A percentile compares a stretch with the other conserved stretches of the same genome.
Evolutionary conservation across 2,329 filamentous ascomycete genomes (phyloP).

Genomic region (Fusarium hostae): DNA sequence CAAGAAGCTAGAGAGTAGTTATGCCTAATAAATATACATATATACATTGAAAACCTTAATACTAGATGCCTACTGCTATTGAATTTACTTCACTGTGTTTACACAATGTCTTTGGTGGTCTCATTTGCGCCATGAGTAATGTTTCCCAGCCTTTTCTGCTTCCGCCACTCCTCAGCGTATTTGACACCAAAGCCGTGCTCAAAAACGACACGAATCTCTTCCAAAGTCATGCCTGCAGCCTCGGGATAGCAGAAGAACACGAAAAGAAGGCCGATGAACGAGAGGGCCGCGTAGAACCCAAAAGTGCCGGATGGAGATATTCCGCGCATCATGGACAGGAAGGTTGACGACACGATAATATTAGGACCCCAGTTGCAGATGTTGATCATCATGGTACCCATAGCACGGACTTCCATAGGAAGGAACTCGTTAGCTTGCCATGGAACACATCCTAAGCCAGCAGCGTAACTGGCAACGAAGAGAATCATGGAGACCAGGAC

Average conservation of each 20-base stretch:
- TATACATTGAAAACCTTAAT: no score
- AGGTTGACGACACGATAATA: constrained; percentile 61
- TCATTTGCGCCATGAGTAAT: background rate
- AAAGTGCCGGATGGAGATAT: constrained; percentile 61
- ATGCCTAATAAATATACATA: no score
- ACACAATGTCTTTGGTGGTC: background rate
- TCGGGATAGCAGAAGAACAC: constrained; percentile 63
- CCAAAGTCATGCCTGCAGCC: constrained; percentile 59
- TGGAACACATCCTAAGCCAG: constrained; percentile 57
- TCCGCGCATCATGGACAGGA: constrained; percentile 58
- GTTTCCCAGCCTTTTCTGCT: background rate
- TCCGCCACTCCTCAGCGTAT: background rate
- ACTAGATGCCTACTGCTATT: no score
- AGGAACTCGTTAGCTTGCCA: constrained; percentile 61
- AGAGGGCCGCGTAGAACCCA: constrained; percentile 62
- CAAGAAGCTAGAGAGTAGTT: no score
- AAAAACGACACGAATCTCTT: constrained; percentile 64
- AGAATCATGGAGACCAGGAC: constrained; percentile 50
- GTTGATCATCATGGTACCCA: constrained; percentile 60
- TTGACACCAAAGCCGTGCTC: constrained; percentile 57
- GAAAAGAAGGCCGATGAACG: constrained; percentile 53
- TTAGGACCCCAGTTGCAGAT: constrained; percentile 58
- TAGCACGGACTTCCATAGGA: constrained; percentile 57
- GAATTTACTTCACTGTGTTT: background rate
- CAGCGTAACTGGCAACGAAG: constrained; percentile 51